phyloP scores from a whole-genome alignment of 2,329 filamentous ascomycete species.

The Leptographium procerum region DNA sequence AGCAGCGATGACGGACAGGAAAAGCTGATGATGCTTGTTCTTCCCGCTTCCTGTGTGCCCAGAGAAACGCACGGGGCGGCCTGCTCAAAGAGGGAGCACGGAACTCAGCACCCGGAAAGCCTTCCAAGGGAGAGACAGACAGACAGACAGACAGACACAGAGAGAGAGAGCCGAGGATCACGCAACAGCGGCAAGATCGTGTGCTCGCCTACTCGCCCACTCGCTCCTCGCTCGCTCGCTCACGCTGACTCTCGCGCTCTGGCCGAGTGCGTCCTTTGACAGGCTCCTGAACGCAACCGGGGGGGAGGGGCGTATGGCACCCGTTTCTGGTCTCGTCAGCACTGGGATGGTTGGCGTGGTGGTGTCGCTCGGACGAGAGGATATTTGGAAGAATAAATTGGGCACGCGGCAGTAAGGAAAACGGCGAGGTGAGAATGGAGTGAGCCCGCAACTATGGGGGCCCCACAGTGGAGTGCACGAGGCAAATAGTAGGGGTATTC shows the following conservation, averaged over 20 bases:
- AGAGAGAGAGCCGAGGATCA: too few relatives aligned
- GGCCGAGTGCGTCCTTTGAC: background rate
- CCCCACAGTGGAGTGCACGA: background rate
- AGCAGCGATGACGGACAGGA: background rate
- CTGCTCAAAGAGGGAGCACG: background rate
- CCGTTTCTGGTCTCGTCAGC: background rate
- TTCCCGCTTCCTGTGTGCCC: background rate
- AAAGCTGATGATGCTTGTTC: background rate
- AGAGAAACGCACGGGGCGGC: background rate
- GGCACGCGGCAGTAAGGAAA: background rate
- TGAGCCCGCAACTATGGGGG: background rate
- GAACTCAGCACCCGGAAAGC: background rate
- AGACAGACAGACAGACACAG: too few relatives aligned
- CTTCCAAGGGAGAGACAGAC: too few relatives aligned
- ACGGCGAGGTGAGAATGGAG: background rate
- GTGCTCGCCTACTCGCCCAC: too few relatives aligned
- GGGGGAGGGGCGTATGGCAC: too few relatives aligned
- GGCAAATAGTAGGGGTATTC: too few relatives aligned
- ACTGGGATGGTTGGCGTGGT: background rate
- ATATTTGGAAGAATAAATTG: background rate
- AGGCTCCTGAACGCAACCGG: too few relatives aligned
- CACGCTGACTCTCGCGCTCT: background rate
- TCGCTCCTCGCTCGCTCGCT: background rate
- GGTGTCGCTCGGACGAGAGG: conserved; percentile 3
- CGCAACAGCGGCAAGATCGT: too few relatives aligned